Conservation (phyloP, 768 basidiomycete genomes). For the Hericium erinaceus region DNA sequence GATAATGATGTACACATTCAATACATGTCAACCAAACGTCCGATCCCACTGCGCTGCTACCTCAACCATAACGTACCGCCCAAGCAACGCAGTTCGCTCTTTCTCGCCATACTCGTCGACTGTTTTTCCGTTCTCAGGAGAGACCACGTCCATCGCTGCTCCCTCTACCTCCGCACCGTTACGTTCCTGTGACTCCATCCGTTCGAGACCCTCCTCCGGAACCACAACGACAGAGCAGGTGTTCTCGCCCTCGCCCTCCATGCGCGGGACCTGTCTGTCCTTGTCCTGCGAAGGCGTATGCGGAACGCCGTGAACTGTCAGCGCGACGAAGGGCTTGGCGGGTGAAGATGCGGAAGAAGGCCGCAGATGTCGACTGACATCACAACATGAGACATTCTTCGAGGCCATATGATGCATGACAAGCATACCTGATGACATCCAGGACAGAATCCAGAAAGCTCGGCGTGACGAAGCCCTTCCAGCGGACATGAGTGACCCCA, state of each 20-base stretch:
- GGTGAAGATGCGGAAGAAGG: background rate
- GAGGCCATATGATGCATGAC: too few species aligned
- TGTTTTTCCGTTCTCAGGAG: background rate
- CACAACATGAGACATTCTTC: too few species aligned
- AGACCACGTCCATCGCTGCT: background rate
- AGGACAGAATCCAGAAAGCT: slow-evolving; percentile 45
- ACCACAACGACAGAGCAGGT: slow-evolving; percentile 31
- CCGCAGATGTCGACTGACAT: too few species aligned
- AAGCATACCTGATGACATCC: slow-evolving; percentile 33
- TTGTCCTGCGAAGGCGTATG: slow-evolving; percentile 26
- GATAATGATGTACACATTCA: too few species aligned
- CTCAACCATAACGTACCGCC: slow-evolving; percentile 31
- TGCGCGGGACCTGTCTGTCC: slow-evolving; percentile 31
- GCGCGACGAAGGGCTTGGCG: slow-evolving; percentile 28
- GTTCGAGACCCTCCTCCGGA: slow-evolving; percentile 8
- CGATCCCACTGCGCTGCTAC: slow-evolving; percentile 25
- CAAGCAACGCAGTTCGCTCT: background rate
- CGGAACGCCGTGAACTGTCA: slow-evolving; percentile 36
- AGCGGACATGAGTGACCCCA: slow-evolving; percentile 43
- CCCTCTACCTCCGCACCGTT: background rate
- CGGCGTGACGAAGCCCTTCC: slow-evolving; percentile 49
- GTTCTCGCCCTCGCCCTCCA: slow-evolving; percentile 48
- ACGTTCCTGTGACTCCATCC: background rate
- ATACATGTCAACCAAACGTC: slow-evolving; percentile 27
- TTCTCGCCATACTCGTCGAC: too few species aligned